Percentiles rank a stretch among this genome's conserved stretches.
These are phyloP conservation scores for Gynochthodes officinalis DNA, from an alignment of 257 asterid genomes.

Conservation along the genomic window DNA sequence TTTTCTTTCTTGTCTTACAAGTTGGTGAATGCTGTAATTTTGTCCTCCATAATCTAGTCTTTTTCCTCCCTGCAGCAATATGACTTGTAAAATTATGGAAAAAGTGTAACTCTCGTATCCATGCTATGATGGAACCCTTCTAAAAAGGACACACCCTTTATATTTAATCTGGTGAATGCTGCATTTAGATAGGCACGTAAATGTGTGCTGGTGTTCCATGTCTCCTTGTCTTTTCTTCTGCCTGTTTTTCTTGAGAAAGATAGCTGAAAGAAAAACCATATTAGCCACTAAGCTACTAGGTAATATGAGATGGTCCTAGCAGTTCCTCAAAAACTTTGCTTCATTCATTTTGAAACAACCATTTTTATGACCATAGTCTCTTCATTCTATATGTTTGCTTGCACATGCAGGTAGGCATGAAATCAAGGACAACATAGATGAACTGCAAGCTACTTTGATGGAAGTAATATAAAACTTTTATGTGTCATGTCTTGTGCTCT, in stretches of 20 bases:
- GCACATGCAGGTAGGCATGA: not conserved
- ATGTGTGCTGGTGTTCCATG: not conserved
- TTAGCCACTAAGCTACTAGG: not conserved
- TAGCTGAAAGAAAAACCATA: not conserved
- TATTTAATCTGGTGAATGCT: not conserved
- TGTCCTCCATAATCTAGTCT: not conserved
- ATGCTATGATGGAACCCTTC: not conserved
- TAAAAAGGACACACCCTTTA: not conserved
- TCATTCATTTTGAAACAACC: not conserved
- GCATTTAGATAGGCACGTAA: not conserved
- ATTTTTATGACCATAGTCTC: not conserved
- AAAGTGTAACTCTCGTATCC: not conserved
- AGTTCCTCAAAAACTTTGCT: not conserved
- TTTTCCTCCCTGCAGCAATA: not conserved
- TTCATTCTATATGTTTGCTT: not conserved
- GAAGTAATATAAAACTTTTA: not conserved
- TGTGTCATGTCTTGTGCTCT: not conserved
- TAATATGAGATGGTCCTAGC: too few species aligned
- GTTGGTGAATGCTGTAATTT: not conserved
- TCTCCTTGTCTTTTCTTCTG: not conserved
- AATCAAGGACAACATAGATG: not conserved
- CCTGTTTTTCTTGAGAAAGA: not conserved
- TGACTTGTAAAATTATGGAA: not conserved
- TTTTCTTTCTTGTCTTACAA: not conserved
- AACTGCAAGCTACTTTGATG: not conserved